Conservation (phyloP, 2,329 filamentous ascomycete species). For the Bipolaris sorokiniana region DNA sequence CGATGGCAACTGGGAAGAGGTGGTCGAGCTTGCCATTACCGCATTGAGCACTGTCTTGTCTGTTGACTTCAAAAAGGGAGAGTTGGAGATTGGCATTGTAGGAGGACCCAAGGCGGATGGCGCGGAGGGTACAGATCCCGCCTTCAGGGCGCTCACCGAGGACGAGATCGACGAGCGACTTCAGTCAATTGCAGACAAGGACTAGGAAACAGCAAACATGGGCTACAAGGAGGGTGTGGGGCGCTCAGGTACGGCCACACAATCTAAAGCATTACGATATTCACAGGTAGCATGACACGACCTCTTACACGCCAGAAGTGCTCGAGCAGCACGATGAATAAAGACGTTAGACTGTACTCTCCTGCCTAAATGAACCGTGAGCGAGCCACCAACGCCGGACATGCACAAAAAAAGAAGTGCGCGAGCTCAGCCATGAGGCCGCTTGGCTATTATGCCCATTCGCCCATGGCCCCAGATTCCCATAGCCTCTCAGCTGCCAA, state of each 20-base stretch:
- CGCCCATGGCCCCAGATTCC: conserved; percentile 42
- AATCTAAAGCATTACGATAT: conserved; percentile 33
- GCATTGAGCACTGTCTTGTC: conserved; percentile 95
- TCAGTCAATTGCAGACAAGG: conserved; percentile 98
- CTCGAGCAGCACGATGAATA: conserved; percentile 37
- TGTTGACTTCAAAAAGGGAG: conserved; percentile 99
- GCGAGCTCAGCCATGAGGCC: conserved; percentile 42
- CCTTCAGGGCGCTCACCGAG: conserved; percentile 89
- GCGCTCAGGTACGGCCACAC: conserved; percentile 32
- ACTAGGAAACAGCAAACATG: conserved; percentile 62
- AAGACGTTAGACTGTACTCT: conserved; percentile 40
- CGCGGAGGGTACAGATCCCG: conserved; percentile 76
- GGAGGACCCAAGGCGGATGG: conserved; percentile 85
- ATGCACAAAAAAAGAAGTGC: conserved; percentile 10
- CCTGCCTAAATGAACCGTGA: conserved; percentile 45
- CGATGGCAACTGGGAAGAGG: conserved; percentile 93
- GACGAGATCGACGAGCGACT: conserved; percentile 98
- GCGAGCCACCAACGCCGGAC: conserved; percentile 28
- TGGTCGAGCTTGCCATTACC: conserved; percentile 94
- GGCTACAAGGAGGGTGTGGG: conserved; percentile 29
- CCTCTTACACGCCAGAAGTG: conserved; percentile 40
- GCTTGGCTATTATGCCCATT: conserved; percentile 41
- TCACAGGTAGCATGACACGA: conserved; percentile 34
- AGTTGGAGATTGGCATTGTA: conserved; percentile 97
- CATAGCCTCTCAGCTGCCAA: conserved; percentile 42